Base-by-base conservation (phyloP, 257 asterid genomes). In the Penstemon davidsonii region DNA sequence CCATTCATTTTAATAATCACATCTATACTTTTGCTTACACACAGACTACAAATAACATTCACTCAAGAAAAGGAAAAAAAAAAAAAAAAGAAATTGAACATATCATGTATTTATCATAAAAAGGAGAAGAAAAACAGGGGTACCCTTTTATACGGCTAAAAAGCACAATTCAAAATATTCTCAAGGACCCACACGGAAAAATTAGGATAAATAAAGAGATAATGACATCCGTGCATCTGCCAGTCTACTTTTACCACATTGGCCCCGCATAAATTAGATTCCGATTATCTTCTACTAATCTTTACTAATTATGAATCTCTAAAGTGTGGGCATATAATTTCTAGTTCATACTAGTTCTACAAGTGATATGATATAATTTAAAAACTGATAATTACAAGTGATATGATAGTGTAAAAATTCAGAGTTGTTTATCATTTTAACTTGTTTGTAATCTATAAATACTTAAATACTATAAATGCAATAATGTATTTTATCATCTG, bases 121-220 rank as follows among this genome's bases (percentile, higher is more conserved):
- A 68, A 66, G 58, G 54, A 8, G 3, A 46, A 62, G 12, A 63
- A 38, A 8, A 36, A 0, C 51, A 12, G 33, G 36, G 11, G 33
- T 1, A 25, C 33, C 33, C 33, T 25, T 25, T 25, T 25, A 25
- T 25, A 25, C 33, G 33, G 33, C 3, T 25, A 25, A 25, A 25
- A 33, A 11, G 39, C 38, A 46, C 51, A 25, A 78, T 40, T 69
- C 37, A 60, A 76, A 78, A 79, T 81, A 81, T 75, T 81, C 83
- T 75, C 5, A 0, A 3, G 78, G 81, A 50, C 86, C 86, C 86
- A 81, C 83, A 50, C 80, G 81, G 78, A 69, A 36, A 60, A 60
- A 59, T 59, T 12, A 65, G 39, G 46, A 33, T 18, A 43, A 74
- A 71, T 55, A 55, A 50, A 59, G 60, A 5, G 70, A 49, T 56